Evolutionary conservation across 305 asterid genomes (phyloP), one percentile per base, ranked within the genome.

Genomic region (Ajuga reptans): DNA sequence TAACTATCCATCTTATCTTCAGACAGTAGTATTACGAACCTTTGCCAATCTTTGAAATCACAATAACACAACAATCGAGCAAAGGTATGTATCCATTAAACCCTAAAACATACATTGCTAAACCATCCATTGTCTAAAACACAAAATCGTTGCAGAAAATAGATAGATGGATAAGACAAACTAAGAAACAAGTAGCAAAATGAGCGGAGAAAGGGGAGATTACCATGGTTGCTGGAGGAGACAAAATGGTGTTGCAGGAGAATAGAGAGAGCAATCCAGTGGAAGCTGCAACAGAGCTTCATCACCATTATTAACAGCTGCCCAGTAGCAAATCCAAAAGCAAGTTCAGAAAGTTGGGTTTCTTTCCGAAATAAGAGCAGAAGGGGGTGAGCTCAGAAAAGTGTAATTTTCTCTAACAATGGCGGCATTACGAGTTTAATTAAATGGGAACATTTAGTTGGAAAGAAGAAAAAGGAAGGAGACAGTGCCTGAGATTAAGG

Each of bases 141-240:
- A 21, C 27, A 21, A 21, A 21, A 21, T 21, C 2, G 27, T 21
- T 21, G 27, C 27, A 21, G 27, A 21, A 21, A 21, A 21, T 21
- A 21, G 27, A 21, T 21, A 21, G 27, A 21, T 21, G 4, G 36
- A 31, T 1, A 31, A 31, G 3, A 5, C 36, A 5, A 3, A 29
- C n/a, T n/a, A n/a, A n/a, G n/a, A n/a, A 0, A 3, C 31, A 24
- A 17, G 15, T 29, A 59, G 43, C 24, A 61, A 78, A 49, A 34
- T n/a, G 9, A 62, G 45, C 8, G n/a, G 4, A 62, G 21, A 71
- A 41, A 49, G 21, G 15, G 0, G 50, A 54, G 52, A 67, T 47
- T 79, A 89, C 93, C 96, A 77, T 77, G 86, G 67, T 81, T 54
- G 64, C 83, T 76, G 79, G 87, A 84, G 76, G 72, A 81, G 76